Base-by-base conservation (phyloP, 345 rosid species). In the Euphorbia pulcherrima region DNA sequence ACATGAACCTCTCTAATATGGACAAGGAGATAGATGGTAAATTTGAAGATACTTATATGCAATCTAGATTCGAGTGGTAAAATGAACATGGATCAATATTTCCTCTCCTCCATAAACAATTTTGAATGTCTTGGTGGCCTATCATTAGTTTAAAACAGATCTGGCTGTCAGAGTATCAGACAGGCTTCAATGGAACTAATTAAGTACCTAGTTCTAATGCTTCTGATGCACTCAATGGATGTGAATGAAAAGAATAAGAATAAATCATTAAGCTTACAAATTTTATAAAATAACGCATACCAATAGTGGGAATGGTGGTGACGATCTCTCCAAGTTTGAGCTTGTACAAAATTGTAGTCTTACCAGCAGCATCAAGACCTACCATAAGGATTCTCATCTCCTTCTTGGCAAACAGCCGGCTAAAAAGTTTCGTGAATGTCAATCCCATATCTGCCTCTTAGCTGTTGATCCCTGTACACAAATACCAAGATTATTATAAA, bases 291-390 rank as follows among this genome's bases (percentile, higher is more conserved):
- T 16, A 59, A 12, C 21, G 26, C 44, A 20, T n/a, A 68, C 72
- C 72, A 33, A 68, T 68, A 29, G 72, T 68, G 30, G 72, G 72
- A 48, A 68, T 68, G 2, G 72, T 68, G 46, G 72, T 68, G 65
- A 68, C 72, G 53, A 68, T 68, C 65, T 68, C 72, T n/a, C 72
- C 72, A 21, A 68, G 65, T 29, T 68, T 68, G 57, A 68, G 72
- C 65, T 68, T 68, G 65, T 68, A 68, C n/a, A 68, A 39, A 14
- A 68, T 68, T 24, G 72, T 68, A 13, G 72, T 68, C 70, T 65
- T 65, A 65, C 69, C 69, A 65, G 69, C 69, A 14, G 69, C 69
- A 14, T 65, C 69, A 65, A 65, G 70, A 67, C 70, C 70, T n/a
- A 67, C 70, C 70, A 68, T 68, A 33, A 68, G 63, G 57, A 68